Percentiles rank a stretch among this genome's conserved stretches.
Evolutionary conservation across 106 monocot genomes (phyloP).

Genomic region (Allium cepa): DNA sequence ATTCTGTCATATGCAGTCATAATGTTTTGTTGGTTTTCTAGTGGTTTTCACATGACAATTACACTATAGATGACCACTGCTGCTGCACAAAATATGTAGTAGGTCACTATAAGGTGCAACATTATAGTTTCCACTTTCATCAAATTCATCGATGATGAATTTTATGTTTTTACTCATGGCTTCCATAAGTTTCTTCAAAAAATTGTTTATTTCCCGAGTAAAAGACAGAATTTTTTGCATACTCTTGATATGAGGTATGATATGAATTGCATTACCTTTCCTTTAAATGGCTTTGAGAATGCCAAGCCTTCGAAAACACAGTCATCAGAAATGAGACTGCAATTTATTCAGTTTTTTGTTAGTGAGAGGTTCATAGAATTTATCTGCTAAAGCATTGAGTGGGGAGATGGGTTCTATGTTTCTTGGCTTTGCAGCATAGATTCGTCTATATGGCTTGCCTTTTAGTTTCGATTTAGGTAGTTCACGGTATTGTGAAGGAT

Average conservation of each 20-base stretch:
- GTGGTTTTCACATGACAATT: no score
- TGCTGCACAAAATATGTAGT: no score
- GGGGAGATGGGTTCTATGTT: slow-evolving; percentile 9
- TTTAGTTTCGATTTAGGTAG: background rate
- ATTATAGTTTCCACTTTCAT: slow-evolving; percentile 12
- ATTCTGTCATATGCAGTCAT: no score
- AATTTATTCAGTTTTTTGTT: slow-evolving; percentile 27
- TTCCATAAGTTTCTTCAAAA: slow-evolving; percentile 21
- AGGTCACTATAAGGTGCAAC: no score
- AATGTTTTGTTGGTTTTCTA: no score
- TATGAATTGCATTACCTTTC: slow-evolving; percentile 27
- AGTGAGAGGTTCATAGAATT: slow-evolving; percentile 43
- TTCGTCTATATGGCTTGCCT: background rate
- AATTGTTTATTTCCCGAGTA: slow-evolving; percentile 18
- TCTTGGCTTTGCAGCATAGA: background rate
- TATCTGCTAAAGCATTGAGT: slow-evolving; percentile 13
- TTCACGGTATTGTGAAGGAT: background rate
- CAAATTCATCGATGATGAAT: slow-evolving; percentile 30
- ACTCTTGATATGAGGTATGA: no score
- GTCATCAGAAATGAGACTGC: slow-evolving; percentile 27
- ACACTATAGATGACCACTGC: no score
- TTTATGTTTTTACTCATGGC: slow-evolving; percentile 39
- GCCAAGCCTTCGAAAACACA: slow-evolving; percentile 55
- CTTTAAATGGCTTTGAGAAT: slow-evolving; percentile 39
- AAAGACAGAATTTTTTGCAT: background rate